Evolutionary conservation across 164 flowering plant species (phyloP), one percentile per base, ranked within the genome.

Genomic region (Houttuynia cordata): DNA sequence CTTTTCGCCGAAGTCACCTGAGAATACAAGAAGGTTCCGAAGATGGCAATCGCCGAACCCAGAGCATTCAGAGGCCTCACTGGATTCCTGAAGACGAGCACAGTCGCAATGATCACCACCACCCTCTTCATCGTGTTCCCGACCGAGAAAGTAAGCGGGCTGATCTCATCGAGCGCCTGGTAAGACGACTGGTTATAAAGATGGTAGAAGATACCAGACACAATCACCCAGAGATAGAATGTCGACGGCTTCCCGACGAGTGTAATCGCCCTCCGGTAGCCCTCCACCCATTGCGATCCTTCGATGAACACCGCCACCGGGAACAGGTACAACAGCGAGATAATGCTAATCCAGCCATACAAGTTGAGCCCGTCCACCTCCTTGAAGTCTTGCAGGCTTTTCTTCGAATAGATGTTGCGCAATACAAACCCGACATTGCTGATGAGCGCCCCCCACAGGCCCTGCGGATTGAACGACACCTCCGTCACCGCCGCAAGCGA

Each of bases 61-160:
- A 91, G 72, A 1, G 87, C 97, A 74, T 88, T 91, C 69, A 86
- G 68, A 60, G 94, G 96, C 74, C 77, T 68, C 52, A 91, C 86
- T 0, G 96, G 98, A 70, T 86, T 91, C 69, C 88, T 80, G 68
- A 91, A 91, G 23, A 88, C 92, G 74, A 91, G 52, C 24, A 91
- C 72, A 41, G 85, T 74, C 1, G 96, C 77, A 14, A 88, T 67
- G 57, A 91, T 91, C 40, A 91, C 96, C 68, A 85, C 94, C 51
- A 91, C 88, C 64, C 97, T 76, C 82, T 91, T 91, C 97, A 88
- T 91, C 15, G 97, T 91, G 60, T 91, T 91, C 7, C 97, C 96
- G 19, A 88, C 88, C 0, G 88, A 88, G 67, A 91, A 91, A 3
- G 94, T 86, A 51, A 91, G 68, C 1, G 97, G 97, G 66, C 94